Evolutionary conservation across 129 eudicot genomes (phyloP).

Genomic region (Heracleum sosnowskyi): DNA sequence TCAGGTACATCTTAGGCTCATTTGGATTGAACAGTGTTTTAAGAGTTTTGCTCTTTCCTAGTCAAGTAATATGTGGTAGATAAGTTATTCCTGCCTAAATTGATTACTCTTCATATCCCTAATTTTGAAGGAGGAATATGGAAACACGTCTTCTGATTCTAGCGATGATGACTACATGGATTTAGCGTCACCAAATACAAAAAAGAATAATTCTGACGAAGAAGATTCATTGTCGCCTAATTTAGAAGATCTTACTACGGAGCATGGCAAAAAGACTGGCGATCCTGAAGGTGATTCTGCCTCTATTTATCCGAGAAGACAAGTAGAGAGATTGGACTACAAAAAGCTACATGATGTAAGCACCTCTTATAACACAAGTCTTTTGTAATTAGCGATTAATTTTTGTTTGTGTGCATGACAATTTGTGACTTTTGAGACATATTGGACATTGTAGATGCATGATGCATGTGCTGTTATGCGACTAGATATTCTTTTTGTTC

Average conservation of each 20-base stretch:
- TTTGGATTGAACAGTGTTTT: neutral
- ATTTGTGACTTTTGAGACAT: neutral
- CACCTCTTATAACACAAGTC: slow-evolving; percentile 3
- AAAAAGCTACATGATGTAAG: slow-evolving; percentile 85
- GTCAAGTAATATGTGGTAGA: neutral
- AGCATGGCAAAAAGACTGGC: slow-evolving; percentile 2
- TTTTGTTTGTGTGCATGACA: neutral
- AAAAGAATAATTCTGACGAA: slow-evolving; percentile 18
- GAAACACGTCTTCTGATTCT: slow-evolving; percentile 67
- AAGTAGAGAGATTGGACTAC: slow-evolving; percentile 67
- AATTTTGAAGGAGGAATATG: slow-evolving; percentile 60
- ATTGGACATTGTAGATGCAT: neutral
- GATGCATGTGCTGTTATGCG: neutral
- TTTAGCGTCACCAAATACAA: slow-evolving; percentile 25
- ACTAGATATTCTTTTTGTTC: too few species aligned
- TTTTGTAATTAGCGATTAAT: neutral
- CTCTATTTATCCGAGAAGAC: slow-evolving; percentile 46
- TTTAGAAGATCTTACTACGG: neutral
- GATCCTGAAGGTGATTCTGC: slow-evolving; percentile 21
- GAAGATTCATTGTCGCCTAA: slow-evolving; percentile 4
- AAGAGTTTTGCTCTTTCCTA: neutral
- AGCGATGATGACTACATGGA: slow-evolving; percentile 80
- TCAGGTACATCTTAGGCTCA: too few species aligned
- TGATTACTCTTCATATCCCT: slow-evolving; percentile 20
- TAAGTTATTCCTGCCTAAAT: neutral